Conservation (phyloP, 2,329 filamentous ascomycete species). For the Colletotrichum truncatum region DNA sequence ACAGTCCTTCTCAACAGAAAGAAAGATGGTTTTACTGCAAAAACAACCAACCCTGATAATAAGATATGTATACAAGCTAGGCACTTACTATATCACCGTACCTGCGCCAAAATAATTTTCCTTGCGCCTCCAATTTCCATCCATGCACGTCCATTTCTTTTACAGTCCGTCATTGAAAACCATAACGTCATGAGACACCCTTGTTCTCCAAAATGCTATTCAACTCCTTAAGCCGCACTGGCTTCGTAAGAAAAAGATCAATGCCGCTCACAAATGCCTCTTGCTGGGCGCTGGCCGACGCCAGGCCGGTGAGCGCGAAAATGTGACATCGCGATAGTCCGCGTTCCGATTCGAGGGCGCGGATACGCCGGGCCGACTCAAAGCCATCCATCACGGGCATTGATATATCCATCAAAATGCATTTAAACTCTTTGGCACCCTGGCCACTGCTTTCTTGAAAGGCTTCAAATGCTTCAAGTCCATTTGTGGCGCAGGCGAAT, state of each 20-base stretch:
- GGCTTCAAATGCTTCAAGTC: slow-evolving; percentile 42
- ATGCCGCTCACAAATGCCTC: slow-evolving; percentile 63
- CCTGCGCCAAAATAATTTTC: too few relatives aligned
- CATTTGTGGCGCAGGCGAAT: slow-evolving; percentile 43
- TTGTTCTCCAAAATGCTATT: slow-evolving; percentile 18
- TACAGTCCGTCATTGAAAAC: too few relatives aligned
- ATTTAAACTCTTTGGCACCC: slow-evolving; percentile 34
- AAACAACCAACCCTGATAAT: too few relatives aligned
- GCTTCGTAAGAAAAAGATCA: slow-evolving; percentile 64
- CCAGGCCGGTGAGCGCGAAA: slow-evolving; percentile 63
- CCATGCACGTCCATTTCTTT: too few relatives aligned
- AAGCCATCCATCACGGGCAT: slow-evolving; percentile 68
- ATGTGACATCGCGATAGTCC: slow-evolving; percentile 52
- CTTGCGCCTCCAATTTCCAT: too few relatives aligned
- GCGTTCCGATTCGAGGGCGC: slow-evolving; percentile 55
- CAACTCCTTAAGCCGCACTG: slow-evolving; percentile 54
- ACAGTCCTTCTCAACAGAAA: too few relatives aligned
- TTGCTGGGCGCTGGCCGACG: slow-evolving; percentile 57
- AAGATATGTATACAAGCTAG: too few relatives aligned
- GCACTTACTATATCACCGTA: too few relatives aligned
- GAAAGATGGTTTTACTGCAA: too few relatives aligned
- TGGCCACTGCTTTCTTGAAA: slow-evolving; percentile 31
- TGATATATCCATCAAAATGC: slow-evolving; percentile 58
- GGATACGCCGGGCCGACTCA: slow-evolving; percentile 58
- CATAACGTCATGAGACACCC: not conserved